Percentiles rank a stretch among this genome's conserved stretches.
phyloP scores from a whole-genome alignment of 2,329 filamentous ascomycete species.

The Ophioceras dolichostomum region DNA sequence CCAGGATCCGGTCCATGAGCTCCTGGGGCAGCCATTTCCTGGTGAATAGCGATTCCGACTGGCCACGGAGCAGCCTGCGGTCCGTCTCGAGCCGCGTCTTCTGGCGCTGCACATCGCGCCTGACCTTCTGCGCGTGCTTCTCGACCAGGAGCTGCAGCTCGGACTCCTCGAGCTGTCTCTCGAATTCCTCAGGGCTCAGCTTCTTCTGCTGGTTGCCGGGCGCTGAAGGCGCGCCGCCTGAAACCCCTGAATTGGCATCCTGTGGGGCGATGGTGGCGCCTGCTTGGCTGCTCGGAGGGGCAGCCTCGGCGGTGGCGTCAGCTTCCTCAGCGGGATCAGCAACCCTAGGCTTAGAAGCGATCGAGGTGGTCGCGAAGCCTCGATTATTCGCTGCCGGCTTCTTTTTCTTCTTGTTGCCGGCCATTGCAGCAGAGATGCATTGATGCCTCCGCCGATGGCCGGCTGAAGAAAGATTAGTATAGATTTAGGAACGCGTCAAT shows the following conservation, averaged over 20 bases:
- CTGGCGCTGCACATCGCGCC: slow-evolving; percentile 68
- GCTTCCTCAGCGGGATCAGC: slow-evolving; percentile 33
- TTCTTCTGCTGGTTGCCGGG: slow-evolving; percentile 19
- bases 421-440: slow-evolving; percentile 40
- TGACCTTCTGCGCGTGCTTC: slow-evolving; percentile 66
- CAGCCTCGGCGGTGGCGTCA: slow-evolving; percentile 14
- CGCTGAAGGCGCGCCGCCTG: neutral
- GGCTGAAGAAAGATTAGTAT: too few species aligned
- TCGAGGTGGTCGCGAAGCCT: slow-evolving; percentile 87
- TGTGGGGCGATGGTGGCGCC: slow-evolving; percentile 10
- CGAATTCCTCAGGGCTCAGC: slow-evolving; percentile 77
- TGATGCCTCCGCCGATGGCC: too few species aligned
- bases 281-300: slow-evolving; percentile 7
- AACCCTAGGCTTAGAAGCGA: slow-evolving; percentile 68
- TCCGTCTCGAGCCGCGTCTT: slow-evolving; percentile 73
- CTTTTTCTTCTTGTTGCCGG: slow-evolving; percentile 76
- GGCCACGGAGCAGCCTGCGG: slow-evolving; percentile 64
- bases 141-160: slow-evolving; percentile 82
- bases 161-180: slow-evolving; percentile 78
- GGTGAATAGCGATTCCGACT: slow-evolving; percentile 61
- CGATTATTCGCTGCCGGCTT: slow-evolving; percentile 79
- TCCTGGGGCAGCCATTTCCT: slow-evolving; percentile 73
- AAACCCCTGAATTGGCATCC: neutral
- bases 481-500: too few species aligned
- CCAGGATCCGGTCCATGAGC: slow-evolving; percentile 64